Evolutionary conservation across 129 eudicot genomes (phyloP).

Genomic region (Chrysanthemum lavandulifolium): DNA sequence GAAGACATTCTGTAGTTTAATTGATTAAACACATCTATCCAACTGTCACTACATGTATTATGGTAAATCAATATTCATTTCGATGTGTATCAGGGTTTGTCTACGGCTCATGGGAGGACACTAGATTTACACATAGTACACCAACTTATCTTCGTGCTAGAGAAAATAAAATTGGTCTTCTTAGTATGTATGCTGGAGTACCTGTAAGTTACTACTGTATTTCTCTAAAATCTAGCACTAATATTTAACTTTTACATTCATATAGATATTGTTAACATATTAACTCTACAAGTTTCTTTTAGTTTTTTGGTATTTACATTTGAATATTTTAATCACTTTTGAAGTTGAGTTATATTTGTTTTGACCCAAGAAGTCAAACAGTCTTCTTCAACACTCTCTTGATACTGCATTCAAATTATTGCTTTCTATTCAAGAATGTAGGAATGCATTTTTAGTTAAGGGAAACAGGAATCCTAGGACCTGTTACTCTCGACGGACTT

Average conservation of each 20-base stretch:
- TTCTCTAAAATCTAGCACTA: conserved; percentile 4
- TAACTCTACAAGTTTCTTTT: not conserved
- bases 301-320: not conserved
- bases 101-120: conserved; percentile 54
- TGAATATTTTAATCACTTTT: not conserved
- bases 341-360: not conserved
- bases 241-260: not conserved
- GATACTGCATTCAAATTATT: conserved; percentile 3
- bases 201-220: conserved; percentile 60
- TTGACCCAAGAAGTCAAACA: conserved; percentile 14
- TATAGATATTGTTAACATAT: not conserved
- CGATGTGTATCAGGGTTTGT: conserved; percentile 60
- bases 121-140: conserved; percentile 48
- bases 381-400: not conserved
- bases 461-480: not conserved
- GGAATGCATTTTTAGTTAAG: not conserved
- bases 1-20: conserved; percentile 50
- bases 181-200: conserved; percentile 81
- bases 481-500: not conserved
- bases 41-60: conserved; percentile 3
- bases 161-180: conserved; percentile 62
- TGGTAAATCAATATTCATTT: not conserved
- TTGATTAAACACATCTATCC: not conserved
- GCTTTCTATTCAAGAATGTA: conserved; percentile 5
- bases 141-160: conserved; percentile 61